phyloP scores from a whole-genome alignment of 192 early-diverging fungal genomes.

The Lunasporangiospora selenospora region DNA sequence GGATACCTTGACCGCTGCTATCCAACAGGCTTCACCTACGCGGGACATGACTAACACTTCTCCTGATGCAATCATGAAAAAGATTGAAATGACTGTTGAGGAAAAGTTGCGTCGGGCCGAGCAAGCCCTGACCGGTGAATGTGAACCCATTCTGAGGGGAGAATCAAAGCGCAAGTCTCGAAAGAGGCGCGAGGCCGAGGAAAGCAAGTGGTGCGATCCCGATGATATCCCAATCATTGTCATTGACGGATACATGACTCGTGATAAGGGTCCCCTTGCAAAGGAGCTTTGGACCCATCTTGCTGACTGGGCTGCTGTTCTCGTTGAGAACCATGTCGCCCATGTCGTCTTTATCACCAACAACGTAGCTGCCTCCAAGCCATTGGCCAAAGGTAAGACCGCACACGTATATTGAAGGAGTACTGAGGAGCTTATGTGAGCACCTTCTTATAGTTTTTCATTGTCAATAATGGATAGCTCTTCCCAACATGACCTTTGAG shows the following conservation, averaged over 20 bases:
- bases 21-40: constrained; percentile 36
- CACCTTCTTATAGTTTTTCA: not conserved
- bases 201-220: constrained; percentile 41
- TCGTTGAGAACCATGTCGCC: constrained; percentile 87
- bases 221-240: constrained; percentile 85
- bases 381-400: constrained; percentile 70
- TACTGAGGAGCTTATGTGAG: not conserved
- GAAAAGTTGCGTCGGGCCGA: constrained; percentile 19
- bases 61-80: constrained; percentile 46
- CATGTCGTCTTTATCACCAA: constrained; percentile 90
- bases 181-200: constrained; percentile 11
- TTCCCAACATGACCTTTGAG: constrained; percentile 76
- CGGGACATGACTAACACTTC: constrained; percentile 54
- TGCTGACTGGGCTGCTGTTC: constrained; percentile 84
- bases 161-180: not conserved
- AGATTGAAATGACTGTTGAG: constrained; percentile 30
- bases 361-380: constrained; percentile 71
- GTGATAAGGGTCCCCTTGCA: constrained; percentile 65
- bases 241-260: constrained; percentile 87
- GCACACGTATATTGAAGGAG: not conserved
- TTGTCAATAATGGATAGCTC: constrained; percentile 40
- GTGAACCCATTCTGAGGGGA: not conserved
- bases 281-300: constrained; percentile 73
- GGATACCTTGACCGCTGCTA: constrained; percentile 75
- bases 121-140: not conserved